Base-by-base conservation (phyloP, 2,329 filamentous ascomycete species). In the Metarhizium album region DNA sequence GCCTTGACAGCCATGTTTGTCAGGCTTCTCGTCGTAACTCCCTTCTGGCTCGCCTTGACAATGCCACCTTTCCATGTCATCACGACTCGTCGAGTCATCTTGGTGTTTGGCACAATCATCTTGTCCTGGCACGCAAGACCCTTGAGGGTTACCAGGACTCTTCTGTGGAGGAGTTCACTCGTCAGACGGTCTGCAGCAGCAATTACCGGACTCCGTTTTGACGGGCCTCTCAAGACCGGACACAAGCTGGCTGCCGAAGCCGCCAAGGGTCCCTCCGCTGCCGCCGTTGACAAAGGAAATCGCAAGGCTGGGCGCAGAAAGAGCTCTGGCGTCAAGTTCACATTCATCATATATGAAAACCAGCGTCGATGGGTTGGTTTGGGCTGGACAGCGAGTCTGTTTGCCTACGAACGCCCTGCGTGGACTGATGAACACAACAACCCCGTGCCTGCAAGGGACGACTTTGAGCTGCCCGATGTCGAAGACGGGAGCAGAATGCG, bases 401-500 rank as follows among this genome's bases (percentile, higher is more conserved):
- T 98, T 57, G 83, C 90, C 0, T 94, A 96, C 61, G 93, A 98
- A 64, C 79, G 93, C 42, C 79, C 85, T 1, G 78, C 90, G 0
- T 98, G 93, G 91, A 96, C 93, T 0, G 93, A 98, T 65, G 93
- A 98, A 67, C 90, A 96, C 64, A 80, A 94, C 50, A 95, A 95
- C 54, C 64, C 83, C 0, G 85, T 88, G 3, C 83, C 88, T 1
- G 70, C 83, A 1, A 90, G 85, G 57, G 86, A 93, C 42, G 78
- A 79, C 43, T 82, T 82, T 56, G 78, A 81, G 59, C 67, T 83
- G 16, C 79, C 79, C 3, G 77, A 80, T 50, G 79, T 82, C 0
- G 79, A 82, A 55, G 78, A 83, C 49, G 75, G 75, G 11, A 77
- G 74, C 51, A 70, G 69, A 13, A 79, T 77, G 71, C 66, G 69